Evolutionary conservation across 2,329 filamentous ascomycete genomes (phyloP).

Genomic region (Stemphylium vesicarium): DNA sequence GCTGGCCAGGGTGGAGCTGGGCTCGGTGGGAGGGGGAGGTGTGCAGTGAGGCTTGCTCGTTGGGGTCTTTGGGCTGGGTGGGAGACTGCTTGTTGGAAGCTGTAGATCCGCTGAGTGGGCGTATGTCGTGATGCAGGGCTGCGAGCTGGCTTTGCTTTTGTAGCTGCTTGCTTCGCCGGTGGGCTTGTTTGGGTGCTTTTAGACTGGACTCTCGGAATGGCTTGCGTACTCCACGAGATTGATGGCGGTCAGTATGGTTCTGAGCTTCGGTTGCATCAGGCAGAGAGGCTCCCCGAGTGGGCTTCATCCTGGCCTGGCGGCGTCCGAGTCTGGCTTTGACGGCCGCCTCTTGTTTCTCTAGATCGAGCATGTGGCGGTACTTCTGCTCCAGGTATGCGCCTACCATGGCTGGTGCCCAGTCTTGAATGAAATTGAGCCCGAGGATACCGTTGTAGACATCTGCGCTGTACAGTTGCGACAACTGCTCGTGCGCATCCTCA

Average conservation of each 20-base stretch:
- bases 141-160: not conserved
- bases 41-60: not conserved
- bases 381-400: slow-evolving; percentile 34
- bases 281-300: not conserved
- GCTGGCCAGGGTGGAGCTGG: not conserved
- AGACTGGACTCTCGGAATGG: not conserved
- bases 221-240: not conserved
- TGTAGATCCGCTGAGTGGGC: not conserved
- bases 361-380: slow-evolving; percentile 30
- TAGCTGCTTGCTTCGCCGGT: too few species aligned
- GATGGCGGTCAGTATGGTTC: not conserved
- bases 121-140: not conserved
- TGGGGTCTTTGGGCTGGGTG: not conserved
- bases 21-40: not conserved
- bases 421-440: slow-evolving; percentile 31
- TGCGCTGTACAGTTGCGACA: slow-evolving; percentile 24
- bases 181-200: too few species aligned
- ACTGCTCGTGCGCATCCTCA: slow-evolving; percentile 18
- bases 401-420: slow-evolving; percentile 36
- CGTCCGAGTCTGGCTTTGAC: slow-evolving; percentile 8
- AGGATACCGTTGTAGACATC: slow-evolving; percentile 16
- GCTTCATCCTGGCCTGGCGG: slow-evolving; percentile 10
- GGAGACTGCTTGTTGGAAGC: not conserved
- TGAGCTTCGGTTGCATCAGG: too few species aligned
- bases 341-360: slow-evolving; percentile 26